Evolutionary conservation across 2,329 filamentous ascomycete genomes (phyloP).

Genomic region (Hypoxylon sp.): DNA sequence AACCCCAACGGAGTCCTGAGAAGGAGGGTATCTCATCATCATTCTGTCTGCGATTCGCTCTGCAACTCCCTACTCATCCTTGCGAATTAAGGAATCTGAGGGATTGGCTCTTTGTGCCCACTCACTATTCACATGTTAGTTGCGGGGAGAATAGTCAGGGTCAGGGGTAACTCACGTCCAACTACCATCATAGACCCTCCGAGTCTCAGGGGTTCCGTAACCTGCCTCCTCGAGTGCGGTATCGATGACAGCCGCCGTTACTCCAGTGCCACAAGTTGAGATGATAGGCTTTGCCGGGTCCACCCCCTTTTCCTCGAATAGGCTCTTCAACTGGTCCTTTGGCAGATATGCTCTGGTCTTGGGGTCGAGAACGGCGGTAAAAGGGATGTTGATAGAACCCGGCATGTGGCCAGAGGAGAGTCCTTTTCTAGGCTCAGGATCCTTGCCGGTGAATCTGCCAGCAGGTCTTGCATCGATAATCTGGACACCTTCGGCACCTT

Average conservation of each 20-base stretch:
- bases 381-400: slow-evolving; percentile 84
- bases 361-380: slow-evolving; percentile 83
- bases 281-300: slow-evolving; percentile 86
- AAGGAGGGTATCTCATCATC: slow-evolving; percentile 48
- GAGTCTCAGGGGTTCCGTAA: slow-evolving; percentile 74
- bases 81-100: slow-evolving; percentile 73
- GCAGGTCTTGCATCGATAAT: slow-evolving; percentile 87
- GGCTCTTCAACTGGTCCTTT: slow-evolving; percentile 75
- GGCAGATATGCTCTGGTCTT: slow-evolving; percentile 84
- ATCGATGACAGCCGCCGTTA: slow-evolving; percentile 92
- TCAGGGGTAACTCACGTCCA: slow-evolving; percentile 83
- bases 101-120: slow-evolving; percentile 76
- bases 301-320: slow-evolving; percentile 85
- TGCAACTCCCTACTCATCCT: slow-evolving; percentile 53
- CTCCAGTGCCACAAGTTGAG: slow-evolving; percentile 90
- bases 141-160: neutral
- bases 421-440: slow-evolving; percentile 87
- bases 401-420: slow-evolving; percentile 94
- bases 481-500: slow-evolving; percentile 85
- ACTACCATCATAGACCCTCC: slow-evolving; percentile 92
- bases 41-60: slow-evolving; percentile 24
- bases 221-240: slow-evolving; percentile 85
- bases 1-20: slow-evolving; percentile 36
- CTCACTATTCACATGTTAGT: slow-evolving; percentile 62
- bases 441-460: slow-evolving; percentile 84